phyloP scores from a whole-genome alignment of 257 asterid genomes.

The Gardenia jasminoides region DNA sequence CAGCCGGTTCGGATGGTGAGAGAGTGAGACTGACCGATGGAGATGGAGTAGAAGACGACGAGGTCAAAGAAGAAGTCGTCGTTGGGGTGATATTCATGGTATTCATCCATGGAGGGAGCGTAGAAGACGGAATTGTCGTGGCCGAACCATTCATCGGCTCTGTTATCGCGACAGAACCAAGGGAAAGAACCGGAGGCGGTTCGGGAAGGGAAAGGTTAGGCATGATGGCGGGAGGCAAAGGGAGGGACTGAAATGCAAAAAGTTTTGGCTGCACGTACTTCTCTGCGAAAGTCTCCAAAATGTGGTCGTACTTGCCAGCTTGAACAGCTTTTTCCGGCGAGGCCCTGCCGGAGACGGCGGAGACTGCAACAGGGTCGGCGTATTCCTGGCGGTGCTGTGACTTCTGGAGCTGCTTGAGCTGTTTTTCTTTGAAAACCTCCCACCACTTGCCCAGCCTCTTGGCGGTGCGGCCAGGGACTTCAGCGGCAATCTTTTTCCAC shows the following conservation, averaged over 20 bases:
- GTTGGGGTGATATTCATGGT: conserved; percentile 34
- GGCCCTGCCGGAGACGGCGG: conserved; percentile 26
- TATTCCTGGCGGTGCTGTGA: conserved; percentile 33
- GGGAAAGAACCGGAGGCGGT: conserved; percentile 48
- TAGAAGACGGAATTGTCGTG: conserved; percentile 17
- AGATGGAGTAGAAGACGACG: conserved; percentile 48
- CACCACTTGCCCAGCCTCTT: conserved; percentile 91
- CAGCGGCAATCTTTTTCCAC: conserved; percentile 79
- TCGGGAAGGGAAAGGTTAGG: conserved; percentile 33
- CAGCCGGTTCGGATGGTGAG: conserved; percentile 59
- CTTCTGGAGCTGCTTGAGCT: conserved; percentile 54
- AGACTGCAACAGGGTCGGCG: conserved; percentile 19
- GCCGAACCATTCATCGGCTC: conserved; percentile 29
- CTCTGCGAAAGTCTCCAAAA: conserved; percentile 73
- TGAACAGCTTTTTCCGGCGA: conserved; percentile 58
- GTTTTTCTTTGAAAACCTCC: conserved; percentile 90
- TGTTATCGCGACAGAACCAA: conserved; percentile 22
- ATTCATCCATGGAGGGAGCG: conserved; percentile 54
- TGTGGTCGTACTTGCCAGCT: conserved; percentile 68
- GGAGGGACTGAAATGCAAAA: conserved; percentile 30
- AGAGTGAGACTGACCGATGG: conserved; percentile 69
- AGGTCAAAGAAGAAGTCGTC: conserved; percentile 45
- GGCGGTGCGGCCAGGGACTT: conserved; percentile 83
- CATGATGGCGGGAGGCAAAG: conserved; percentile 28
- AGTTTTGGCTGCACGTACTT: conserved; percentile 71